Percentiles rank a stretch among this genome's conserved stretches.
These are phyloP conservation scores for Clitocybe nebularis DNA, from an alignment of 1,284 basidiomycete genomes.

Conservation along the genomic window DNA sequence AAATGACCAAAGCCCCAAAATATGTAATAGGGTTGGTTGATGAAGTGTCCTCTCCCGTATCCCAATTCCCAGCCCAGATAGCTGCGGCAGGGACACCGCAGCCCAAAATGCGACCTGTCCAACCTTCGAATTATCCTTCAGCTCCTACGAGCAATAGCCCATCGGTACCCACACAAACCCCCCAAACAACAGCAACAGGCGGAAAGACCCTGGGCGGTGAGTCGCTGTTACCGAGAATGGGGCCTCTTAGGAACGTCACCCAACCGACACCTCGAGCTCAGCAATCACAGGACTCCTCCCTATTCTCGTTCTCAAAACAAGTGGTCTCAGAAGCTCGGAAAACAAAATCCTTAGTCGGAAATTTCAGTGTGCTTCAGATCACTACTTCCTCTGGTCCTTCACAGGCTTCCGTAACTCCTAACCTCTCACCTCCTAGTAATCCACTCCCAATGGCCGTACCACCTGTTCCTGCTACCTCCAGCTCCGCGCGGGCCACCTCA, in stretches of 20 bases:
- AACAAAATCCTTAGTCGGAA: conserved; percentile 7
- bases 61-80: conserved; percentile 23
- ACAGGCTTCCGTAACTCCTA: conserved; percentile 5
- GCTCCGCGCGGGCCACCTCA: too few relatives aligned
- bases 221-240: conserved; percentile 13
- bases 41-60: conserved; percentile 24
- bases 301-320: conserved; percentile 21
- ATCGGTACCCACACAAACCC: background rate
- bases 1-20: conserved; percentile 38
- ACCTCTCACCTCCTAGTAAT: too few relatives aligned
- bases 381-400: conserved; percentile 6
- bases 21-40: conserved; percentile 67
- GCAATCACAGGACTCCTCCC: conserved; percentile 10
- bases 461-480: too few relatives aligned
- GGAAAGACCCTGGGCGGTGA: conserved; percentile 1
- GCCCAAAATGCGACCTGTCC: conserved; percentile 21
- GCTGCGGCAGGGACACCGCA: conserved; percentile 19
- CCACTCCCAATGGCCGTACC: too few relatives aligned
- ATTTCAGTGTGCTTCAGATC: conserved; percentile 7
- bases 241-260: conserved; percentile 1
- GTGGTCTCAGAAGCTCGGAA: conserved; percentile 8
- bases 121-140: conserved; percentile 3
- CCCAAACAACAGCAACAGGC: background rate
- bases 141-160: background rate
- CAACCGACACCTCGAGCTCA: conserved; percentile 13